A percentile compares a stretch with the other conserved stretches of the same genome.
phyloP scores from a whole-genome alignment of 345 rosid genomes.

The Citrus cavaleriei region DNA sequence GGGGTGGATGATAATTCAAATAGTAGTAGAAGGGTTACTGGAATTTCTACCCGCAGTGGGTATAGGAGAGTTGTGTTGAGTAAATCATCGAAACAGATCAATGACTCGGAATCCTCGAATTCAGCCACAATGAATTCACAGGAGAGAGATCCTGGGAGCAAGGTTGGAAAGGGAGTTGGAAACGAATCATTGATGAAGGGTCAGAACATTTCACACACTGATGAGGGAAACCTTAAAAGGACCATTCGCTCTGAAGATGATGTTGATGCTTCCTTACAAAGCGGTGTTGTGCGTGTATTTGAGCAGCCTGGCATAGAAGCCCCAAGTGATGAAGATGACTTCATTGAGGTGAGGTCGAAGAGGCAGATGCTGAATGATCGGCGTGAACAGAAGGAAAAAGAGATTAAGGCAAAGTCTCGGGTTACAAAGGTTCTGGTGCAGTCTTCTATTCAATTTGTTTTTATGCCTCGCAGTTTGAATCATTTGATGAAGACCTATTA shows the following conservation, averaged over 20 bases:
- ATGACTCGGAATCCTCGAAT: conserved; percentile 44
- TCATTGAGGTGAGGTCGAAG: conserved; percentile 97
- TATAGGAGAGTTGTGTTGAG: conserved; percentile 51
- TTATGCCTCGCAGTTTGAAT: background rate
- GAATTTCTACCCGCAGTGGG: conserved; percentile 36
- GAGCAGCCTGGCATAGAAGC: conserved; percentile 93
- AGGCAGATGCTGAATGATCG: conserved; percentile 97
- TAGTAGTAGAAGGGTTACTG: conserved; percentile 38
- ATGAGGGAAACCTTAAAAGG: conserved; percentile 49
- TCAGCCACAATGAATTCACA: conserved; percentile 27
- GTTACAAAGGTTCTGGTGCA: conserved; percentile 60
- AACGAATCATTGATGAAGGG: conserved; percentile 46
- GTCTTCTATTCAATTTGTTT: background rate
- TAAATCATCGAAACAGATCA: conserved; percentile 51
- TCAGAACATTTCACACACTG: conserved; percentile 35
- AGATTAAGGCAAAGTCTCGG: conserved; percentile 83
- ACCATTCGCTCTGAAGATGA: conserved; percentile 41
- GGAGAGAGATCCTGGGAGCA: conserved; percentile 44
- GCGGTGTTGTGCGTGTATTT: conserved; percentile 71
- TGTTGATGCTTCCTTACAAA: conserved; percentile 72
- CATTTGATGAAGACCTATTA: background rate
- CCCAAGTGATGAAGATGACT: conserved; percentile 92
- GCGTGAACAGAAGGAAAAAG: conserved; percentile 96
- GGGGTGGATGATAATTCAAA: conserved; percentile 48
- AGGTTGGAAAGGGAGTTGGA: conserved; percentile 41